These are phyloP conservation scores for Suzukiozyma palmioleophila DNA, from an alignment of 1,139 yeast genomes.

Conservation along the genomic window DNA sequence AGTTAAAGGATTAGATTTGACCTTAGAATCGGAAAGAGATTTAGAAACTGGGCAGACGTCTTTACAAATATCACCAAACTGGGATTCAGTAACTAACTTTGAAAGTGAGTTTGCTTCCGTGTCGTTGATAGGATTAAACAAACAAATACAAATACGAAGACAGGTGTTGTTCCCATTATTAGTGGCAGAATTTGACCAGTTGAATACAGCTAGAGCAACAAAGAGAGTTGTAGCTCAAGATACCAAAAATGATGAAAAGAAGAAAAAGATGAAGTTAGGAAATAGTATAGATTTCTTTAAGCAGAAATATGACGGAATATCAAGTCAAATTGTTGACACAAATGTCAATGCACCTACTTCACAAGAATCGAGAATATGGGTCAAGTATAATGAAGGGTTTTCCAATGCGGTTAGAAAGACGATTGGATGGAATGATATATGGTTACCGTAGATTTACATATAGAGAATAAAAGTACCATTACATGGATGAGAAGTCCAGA, in stretches of 20 bases:
- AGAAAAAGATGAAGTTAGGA: constrained; percentile 21
- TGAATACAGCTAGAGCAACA: constrained; percentile 17
- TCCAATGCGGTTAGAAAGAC: constrained; percentile 90
- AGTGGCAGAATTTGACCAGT: constrained; percentile 38
- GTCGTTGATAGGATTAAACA: constrained; percentile 12
- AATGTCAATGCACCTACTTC: constrained; percentile 6
- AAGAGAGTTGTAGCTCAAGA: constrained; percentile 27
- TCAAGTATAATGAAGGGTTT: constrained; percentile 88
- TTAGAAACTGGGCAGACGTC: constrained; percentile 26
- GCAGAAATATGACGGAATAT: constrained; percentile 33
- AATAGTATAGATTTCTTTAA: constrained; percentile 40
- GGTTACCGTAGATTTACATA: constrained; percentile 25
- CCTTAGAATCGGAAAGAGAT: constrained; percentile 32
- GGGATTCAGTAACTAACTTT: constrained; percentile 30
- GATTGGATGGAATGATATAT: constrained; percentile 74
- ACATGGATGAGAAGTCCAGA: not conserved
- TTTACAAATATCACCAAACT: constrained; percentile 32
- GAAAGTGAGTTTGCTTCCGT: constrained; percentile 19
- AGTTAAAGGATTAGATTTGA: constrained; percentile 23
- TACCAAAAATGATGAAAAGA: constrained; percentile 21
- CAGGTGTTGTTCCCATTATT: constrained; percentile 37
- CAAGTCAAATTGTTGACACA: constrained; percentile 8
- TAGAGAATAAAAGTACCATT: not conserved
- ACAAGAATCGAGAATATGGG: constrained; percentile 61
- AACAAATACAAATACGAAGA: constrained; percentile 27